Conservation (phyloP, 345 rosid species). For the Syzygium jambos region DNA sequence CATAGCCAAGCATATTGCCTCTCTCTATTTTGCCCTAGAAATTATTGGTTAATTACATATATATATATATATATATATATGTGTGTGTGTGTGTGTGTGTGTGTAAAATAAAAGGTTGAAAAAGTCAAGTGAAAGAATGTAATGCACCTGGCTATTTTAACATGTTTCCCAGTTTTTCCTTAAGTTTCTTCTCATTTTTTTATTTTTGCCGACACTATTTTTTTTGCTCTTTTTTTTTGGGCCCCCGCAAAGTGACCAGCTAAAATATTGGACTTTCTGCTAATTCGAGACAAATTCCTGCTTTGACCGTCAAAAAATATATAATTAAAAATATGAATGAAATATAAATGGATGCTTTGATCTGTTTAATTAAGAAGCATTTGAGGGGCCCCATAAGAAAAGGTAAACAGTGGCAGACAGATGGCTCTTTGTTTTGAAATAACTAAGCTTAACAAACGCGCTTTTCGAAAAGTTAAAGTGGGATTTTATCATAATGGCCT, state of each 20-base stretch:
- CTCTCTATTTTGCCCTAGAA: background rate
- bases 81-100: no score
- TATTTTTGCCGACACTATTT: background rate
- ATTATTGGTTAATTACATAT: background rate
- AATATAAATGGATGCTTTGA: background rate
- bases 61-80: no score
- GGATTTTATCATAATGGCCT: background rate
- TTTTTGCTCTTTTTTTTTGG: background rate
- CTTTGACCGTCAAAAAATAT: background rate
- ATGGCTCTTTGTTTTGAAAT: background rate
- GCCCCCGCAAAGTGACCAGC: background rate
- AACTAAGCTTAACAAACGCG: background rate
- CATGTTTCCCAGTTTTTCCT: background rate
- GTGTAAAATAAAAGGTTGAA: background rate
- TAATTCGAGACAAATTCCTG: background rate
- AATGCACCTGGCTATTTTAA: background rate
- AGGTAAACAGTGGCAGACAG: background rate
- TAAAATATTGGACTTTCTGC: background rate
- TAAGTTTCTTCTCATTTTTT: background rate
- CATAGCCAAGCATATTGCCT: background rate
- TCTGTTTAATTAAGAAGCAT: background rate
- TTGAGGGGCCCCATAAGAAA: background rate
- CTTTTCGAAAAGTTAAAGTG: background rate
- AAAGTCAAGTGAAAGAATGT: background rate
- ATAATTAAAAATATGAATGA: background rate